Conservation (phyloP, 352 stramenopile species). For the Pythium scleroteichum region DNA sequence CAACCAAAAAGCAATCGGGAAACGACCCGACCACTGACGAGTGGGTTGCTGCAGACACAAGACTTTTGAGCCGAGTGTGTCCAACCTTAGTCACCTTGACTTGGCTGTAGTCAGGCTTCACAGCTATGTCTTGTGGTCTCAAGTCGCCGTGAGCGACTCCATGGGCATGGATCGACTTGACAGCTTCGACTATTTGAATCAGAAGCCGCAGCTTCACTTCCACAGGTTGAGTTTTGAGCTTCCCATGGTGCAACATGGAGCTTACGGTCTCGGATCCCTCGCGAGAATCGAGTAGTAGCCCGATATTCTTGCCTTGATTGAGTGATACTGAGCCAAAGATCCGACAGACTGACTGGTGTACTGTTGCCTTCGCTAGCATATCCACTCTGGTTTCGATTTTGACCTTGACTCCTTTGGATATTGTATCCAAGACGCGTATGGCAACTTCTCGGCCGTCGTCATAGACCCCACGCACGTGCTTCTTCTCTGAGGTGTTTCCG, state of each 20-base stretch:
- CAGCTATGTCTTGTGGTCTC: background rate
- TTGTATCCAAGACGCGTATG: background rate
- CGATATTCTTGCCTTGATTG: background rate
- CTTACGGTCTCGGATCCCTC: background rate
- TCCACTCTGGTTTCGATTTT: background rate
- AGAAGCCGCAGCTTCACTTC: background rate
- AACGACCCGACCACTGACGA: background rate
- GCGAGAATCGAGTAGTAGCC: background rate
- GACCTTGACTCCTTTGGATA: background rate
- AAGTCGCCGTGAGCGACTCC: constrained; percentile 7
- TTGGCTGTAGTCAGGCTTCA: background rate
- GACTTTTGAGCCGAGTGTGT: background rate
- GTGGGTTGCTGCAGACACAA: constrained; percentile 1
- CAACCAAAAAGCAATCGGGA: constrained; percentile 7
- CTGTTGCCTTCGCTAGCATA: background rate
- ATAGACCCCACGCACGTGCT: background rate
- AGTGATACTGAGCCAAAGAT: background rate
- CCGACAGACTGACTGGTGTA: background rate
- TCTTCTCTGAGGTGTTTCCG: background rate
- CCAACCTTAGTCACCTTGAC: constrained; percentile 4
- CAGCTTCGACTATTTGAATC: constrained; percentile 1
- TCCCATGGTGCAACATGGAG: too few species aligned
- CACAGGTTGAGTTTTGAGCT: background rate
- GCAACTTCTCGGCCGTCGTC: background rate
- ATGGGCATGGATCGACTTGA: background rate